Evolutionary conservation across 169 alveolate species (phyloP), one percentile per base, ranked within the genome.

Genomic region (Cryptosporidium sp.): DNA sequence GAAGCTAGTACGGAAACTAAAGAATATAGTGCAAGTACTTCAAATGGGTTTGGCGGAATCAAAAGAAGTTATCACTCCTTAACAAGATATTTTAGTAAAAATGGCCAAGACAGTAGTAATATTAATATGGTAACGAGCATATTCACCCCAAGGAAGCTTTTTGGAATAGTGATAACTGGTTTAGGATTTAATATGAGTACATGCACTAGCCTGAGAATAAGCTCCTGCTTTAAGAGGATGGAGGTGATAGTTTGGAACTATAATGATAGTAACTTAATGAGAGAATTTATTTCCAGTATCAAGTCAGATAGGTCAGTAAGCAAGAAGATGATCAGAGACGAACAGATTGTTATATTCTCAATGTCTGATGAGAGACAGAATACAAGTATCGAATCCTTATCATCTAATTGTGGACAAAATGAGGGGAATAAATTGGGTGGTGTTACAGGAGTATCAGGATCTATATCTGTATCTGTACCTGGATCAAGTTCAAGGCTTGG

Each of bases 101-200:
- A 31, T 41, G 14, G 0, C 26, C 41, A 33, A 2, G 21, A 59
- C 6, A 6, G 5, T 9, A 31, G 35, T 4, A 80, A 43, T 62
- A 14, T 12, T 39, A 18, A 12, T 31, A 3, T 29, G 39, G 23
- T 65, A 37, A 65, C 58, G 45, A 80, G 35, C 12, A 16, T 74
- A 7, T 80, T 45, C n/a, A 43, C 67, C 1, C 74, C 89, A 16
- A 80, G 75, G 35, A 80, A 80, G 55, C 67, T 80, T 4, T 80
- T 80, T 65, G 89, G 89, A 23, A 14, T 80, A 4, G 80, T 80
- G 7, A 41, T 80, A 10, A 61, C 59, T 14, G 35, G 41, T 45
- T 41, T 80, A 3, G 89, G 80, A 8, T 80, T 80, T 43, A 80
- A 65, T 41, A 65, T 80, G 75, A 62, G 29, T 31, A 80, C 89